Evolutionary conservation across 2,329 filamentous ascomycete genomes (phyloP), one percentile per base, ranked within the genome.

Genomic region (Emmonsiellopsis sp.): DNA sequence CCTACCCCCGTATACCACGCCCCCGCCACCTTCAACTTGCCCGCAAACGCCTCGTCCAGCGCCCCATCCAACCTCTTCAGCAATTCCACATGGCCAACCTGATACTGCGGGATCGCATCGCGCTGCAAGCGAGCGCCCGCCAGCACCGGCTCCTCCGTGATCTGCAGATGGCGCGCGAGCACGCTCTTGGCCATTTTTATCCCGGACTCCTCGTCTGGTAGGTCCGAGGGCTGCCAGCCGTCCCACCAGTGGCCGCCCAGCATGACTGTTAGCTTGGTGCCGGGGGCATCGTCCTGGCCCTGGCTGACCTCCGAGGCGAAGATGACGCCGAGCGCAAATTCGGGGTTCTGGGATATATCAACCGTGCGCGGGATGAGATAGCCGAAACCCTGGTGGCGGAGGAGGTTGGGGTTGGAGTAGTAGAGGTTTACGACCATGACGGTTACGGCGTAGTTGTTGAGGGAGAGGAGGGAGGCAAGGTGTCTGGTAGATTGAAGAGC

Each of bases 401-500:
- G 76, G 37, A 95, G 72, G 54, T 80, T 65, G 6, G 83, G 77
- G 43, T 82, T 76, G 1, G 78, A 74, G 68, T 86, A 98, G 78
- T 86, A 96, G 47, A 98, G 77, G 71, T 95, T 96, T 56, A 98
- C 86, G 2, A 91, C 87, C 84, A 91, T 91, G 60, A 96, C 90
- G 34, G 85, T 91, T 33, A 92, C 86, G 37, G 85, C 81, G 51
- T 81, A 77, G 13, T 81, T 79, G 43, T 78, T 65, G 27, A 60
- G 37, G 44, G 61, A 42, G 48, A 52, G 48, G 64, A 64, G 8
- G 59, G 47, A 33, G 6, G 47, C 11, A 27, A 17, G 47, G 47
- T 40, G 8, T 42, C n/a, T 33, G 44, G 39, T 21, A 27, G 43
- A 31, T 14, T 49, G 14, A 21, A 27, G 45, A 10, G 47, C 27